phyloP scores from a whole-genome alignment of 805 yeast genomes.

The Sugiyamaella americana region DNA sequence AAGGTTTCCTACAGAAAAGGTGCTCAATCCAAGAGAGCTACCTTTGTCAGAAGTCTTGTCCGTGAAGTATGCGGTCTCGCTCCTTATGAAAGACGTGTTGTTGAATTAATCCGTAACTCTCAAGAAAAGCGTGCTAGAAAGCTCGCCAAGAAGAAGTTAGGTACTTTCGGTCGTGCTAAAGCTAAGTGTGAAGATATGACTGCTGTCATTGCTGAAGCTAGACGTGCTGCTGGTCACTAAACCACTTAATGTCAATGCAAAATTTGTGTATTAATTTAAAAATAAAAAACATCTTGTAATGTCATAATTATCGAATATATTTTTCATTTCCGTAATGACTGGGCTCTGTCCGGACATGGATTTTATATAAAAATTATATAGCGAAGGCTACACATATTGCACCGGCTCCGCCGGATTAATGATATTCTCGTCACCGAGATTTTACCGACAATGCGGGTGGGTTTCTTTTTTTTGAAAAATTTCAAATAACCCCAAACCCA shows the following conservation, averaged over 20 bases:
- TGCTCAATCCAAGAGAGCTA: slow-evolving; percentile 89
- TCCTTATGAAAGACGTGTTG: slow-evolving; percentile 99
- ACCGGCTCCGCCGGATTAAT: background rate
- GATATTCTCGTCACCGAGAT: too few species aligned
- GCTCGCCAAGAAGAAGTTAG: slow-evolving; percentile 98
- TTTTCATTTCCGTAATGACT: too few species aligned
- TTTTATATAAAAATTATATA: too few species aligned
- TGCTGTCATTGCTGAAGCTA: slow-evolving; percentile 91
- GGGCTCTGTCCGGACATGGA: background rate
- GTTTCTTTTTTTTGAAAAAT: background rate
- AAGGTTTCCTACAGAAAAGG: slow-evolving; percentile 96
- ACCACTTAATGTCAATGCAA: slow-evolving; percentile 1
- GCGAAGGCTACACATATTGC: too few species aligned
- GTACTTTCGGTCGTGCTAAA: slow-evolving; percentile 99
- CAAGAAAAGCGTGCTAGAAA: slow-evolving; percentile 99
- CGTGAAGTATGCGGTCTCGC: slow-evolving; percentile 98
- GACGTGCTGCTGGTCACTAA: slow-evolving; percentile 37
- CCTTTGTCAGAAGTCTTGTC: slow-evolving; percentile 90
- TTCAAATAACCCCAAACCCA: background rate
- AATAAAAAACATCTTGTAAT: background rate
- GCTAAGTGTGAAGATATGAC: slow-evolving; percentile 99
- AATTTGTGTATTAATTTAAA: background rate
- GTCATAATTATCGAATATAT: too few species aligned
- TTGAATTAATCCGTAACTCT: slow-evolving; percentile 99
- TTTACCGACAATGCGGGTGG: too few species aligned